Evolutionary conservation across 768 basidiomycete species (phyloP).

Genomic region (Tephrocybe sp.): DNA sequence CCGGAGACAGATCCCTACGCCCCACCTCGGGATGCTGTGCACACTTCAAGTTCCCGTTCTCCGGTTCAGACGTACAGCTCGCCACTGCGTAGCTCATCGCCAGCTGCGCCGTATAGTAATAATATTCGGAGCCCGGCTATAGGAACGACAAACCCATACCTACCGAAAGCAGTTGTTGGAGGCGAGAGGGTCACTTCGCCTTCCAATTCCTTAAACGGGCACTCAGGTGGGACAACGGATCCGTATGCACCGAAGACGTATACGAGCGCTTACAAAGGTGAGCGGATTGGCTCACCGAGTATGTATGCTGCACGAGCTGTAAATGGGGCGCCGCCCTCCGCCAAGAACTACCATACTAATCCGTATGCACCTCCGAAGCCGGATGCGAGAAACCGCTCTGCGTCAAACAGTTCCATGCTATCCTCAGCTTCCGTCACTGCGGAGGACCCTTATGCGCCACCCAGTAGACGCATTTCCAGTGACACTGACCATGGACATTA

Average conservation of each 20-base stretch:
- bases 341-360: slow-evolving; percentile 10
- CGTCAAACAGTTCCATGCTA: slow-evolving; percentile 45
- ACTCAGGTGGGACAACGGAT: slow-evolving; percentile 24
- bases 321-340: slow-evolving; percentile 23
- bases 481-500: slow-evolving; percentile 27
- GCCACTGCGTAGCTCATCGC: slow-evolving; percentile 10
- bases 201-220: slow-evolving; percentile 8
- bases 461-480: slow-evolving; percentile 21
- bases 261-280: slow-evolving; percentile 21
- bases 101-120: not conserved
- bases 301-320: slow-evolving; percentile 21
- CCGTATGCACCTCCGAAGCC: slow-evolving; percentile 17
- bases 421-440: slow-evolving; percentile 30
- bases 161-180: slow-evolving; percentile 8
- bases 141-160: slow-evolving; percentile 3
- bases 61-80: slow-evolving; percentile 5
- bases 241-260: slow-evolving; percentile 36
- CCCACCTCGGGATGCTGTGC: not conserved
- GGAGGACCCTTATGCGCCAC: slow-evolving; percentile 37
- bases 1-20: slow-evolving; percentile 3
- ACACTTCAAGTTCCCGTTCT: not conserved
- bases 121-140: slow-evolving; percentile 4
- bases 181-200: slow-evolving; percentile 9
- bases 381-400: slow-evolving; percentile 37
- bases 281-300: slow-evolving; percentile 32